A percentile compares a stretch with the other conserved stretches of the same genome.
Conservation (phyloP, 1,139 yeast species). For the Schizosaccharomyces versatilis region DNA sequence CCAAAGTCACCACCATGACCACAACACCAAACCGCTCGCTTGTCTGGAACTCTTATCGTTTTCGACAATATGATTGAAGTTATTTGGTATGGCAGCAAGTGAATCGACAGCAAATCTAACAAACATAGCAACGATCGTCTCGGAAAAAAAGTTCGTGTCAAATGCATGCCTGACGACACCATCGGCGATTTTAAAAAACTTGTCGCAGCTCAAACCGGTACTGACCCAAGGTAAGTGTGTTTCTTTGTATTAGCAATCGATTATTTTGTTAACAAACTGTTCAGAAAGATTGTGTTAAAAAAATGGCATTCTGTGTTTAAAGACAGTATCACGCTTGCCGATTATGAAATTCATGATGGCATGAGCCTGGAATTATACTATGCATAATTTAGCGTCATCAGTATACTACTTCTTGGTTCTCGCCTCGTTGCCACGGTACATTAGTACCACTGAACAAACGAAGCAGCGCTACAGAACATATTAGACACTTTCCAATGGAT, state of each 20-base stretch:
- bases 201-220: constrained; percentile 62
- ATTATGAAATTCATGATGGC: constrained; percentile 83
- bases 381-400: background rate
- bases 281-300: constrained; percentile 7
- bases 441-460: too few relatives aligned
- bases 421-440: too few relatives aligned
- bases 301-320: constrained; percentile 42
- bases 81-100: constrained; percentile 15
- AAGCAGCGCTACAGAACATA: too few relatives aligned
- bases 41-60: too few relatives aligned
- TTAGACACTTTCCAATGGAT: too few relatives aligned
- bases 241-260: background rate
- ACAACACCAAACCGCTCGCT: too few relatives aligned
- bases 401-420: too few relatives aligned
- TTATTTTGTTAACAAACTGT: background rate
- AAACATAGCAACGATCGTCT: constrained; percentile 24
- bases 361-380: constrained; percentile 58
- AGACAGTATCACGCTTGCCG: constrained; percentile 75
- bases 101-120: background rate
- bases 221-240: constrained; percentile 31
- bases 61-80: constrained; percentile 21
- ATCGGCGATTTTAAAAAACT: constrained; percentile 84
- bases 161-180: constrained; percentile 64
- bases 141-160: constrained; percentile 72
- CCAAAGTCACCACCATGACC: too few relatives aligned